Base-by-base conservation (phyloP, 2,329 filamentous ascomycete genomes). In the Zasmidium citrigriseum region DNA sequence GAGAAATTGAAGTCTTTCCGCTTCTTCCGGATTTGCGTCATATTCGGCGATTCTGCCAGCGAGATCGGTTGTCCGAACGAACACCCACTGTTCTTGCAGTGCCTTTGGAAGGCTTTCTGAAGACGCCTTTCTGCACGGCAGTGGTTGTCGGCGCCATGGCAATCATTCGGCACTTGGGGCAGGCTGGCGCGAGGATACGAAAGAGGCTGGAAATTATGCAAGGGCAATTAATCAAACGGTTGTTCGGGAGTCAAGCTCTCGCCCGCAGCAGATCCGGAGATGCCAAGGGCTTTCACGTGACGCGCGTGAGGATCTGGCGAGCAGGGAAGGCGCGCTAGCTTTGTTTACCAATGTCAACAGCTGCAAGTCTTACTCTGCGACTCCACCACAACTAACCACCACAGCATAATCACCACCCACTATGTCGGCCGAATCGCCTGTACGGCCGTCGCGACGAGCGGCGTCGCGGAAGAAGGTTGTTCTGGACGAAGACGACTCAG, bases 401-500 rank as follows among this genome's bases (percentile, higher is more conserved):
- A 48, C 61, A 54, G 48, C 49, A 47, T 27, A n/a, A 41, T 22
- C 49, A 18, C 41, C 21, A 29, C 46, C 25, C 55, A 48, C 56
- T 21, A 68, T 67, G 64, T 64, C 67, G 44, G 63, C 66, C 27
- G 63, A 64, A 61, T 70, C 68, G n/a, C 67, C 70, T 59, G 75
- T 81, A 47, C 80, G 87, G 65, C 82, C 86, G 11, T 82, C 83
- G 56, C 81, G 87, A 70, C 81, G 86, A 56, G 82, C 80, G 51
- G 82, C 83, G 46, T 75, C 89, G 53, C 85, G 91, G 70, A 86
- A 88, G 68, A 89, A 87, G 67, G 85, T 89, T 52, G 82, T 96
- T 49, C 79, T 93, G 59, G 91, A 96, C 64, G 91, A 86, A 22
- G 91, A 93, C 45, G 91, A 96, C 48, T 72, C 69, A 11, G 70